Evolutionary conservation across 345 rosid species (phyloP), one percentile per base, ranked within the genome.

Genomic region (Populus euphratica): DNA sequence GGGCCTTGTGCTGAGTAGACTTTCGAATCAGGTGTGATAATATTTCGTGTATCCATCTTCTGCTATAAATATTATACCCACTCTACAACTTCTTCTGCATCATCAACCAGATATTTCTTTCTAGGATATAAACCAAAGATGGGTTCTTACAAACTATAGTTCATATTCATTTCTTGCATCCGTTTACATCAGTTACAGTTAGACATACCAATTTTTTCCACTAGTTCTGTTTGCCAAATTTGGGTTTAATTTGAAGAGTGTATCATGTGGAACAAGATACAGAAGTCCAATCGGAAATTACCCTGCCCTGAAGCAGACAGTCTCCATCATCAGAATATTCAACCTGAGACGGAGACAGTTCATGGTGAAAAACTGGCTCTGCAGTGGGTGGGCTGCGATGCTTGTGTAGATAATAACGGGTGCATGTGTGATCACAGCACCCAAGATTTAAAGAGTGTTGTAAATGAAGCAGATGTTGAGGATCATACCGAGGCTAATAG

Each of bases 321-420:
- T 62, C 77, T 73, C 1, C 68, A 50, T 39, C 72, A 27, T 39
- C 69, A 50, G 59, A 82, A 44, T 9, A 56, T 56, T 63, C 85
- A 84, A 73, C 76, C 80, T 10, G 75, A 78, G 6, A 80, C 80
- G 11, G 83, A 83, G 79, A 25, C 85, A 8, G 70, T 76, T 27
- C 81, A 81, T 20, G 80, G 86, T 1, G 73, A 75, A 20, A 78
- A 79, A 21, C 63, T 74, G 67, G 83, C 78, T 12, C 35, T 54
- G 49, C 61, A 61, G 54, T 66, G 74, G 65, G 56, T 35, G 2
- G 62, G 69, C 59, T 87, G 90, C 71, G 83, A 81, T 44, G 63
- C 70, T 49, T 88, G 86, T 63, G 31, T 83, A 5, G 91, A 88
- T 82, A 84, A 70, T 54, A 71, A 64, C 61, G 77, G 36, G 8